phyloP scores from a whole-genome alignment of 176 grass and related monocot genomes.

The Calamus simplicifolius region DNA sequence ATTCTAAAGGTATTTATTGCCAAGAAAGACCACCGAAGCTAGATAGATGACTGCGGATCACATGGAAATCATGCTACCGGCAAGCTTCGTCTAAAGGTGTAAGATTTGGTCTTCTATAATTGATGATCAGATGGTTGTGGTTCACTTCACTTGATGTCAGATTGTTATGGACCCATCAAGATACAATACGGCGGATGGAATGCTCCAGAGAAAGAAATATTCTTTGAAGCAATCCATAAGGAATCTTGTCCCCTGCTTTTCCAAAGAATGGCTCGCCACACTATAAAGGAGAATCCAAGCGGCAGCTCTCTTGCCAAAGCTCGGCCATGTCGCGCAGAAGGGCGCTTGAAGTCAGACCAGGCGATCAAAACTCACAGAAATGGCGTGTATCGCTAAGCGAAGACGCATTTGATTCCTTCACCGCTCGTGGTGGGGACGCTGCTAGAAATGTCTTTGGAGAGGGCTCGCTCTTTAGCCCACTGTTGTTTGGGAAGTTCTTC shows the following conservation, averaged over 20 bases:
- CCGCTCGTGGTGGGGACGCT: slow-evolving; percentile 29
- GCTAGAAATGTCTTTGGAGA: slow-evolving; percentile 62
- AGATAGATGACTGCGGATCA: no score
- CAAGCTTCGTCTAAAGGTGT: no score
- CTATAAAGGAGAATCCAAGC: neutral
- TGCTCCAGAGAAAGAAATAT: neutral
- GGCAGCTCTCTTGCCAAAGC: neutral
- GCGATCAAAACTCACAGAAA: slow-evolving; percentile 25
- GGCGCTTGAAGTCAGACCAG: slow-evolving; percentile 55
- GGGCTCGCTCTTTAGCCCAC: slow-evolving; percentile 70
- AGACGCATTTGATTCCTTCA: slow-evolving; percentile 47
- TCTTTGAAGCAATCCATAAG: neutral
- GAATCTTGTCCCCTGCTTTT: slow-evolving; percentile 2
- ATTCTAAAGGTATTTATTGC: no score
- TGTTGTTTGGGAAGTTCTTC: slow-evolving; percentile 91
- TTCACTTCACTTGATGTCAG: no score
- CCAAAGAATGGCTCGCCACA: neutral
- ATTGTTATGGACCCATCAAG: no score
- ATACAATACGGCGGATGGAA: neutral
- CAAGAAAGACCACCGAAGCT: no score
- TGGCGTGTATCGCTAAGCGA: slow-evolving; percentile 77
- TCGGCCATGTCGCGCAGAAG: slow-evolving; percentile 49
- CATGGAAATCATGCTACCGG: no score
- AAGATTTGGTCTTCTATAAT: no score
- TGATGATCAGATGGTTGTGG: no score